Base-by-base conservation (phyloP, 2,329 filamentous ascomycete species). In the Aspergillus niger region DNA sequence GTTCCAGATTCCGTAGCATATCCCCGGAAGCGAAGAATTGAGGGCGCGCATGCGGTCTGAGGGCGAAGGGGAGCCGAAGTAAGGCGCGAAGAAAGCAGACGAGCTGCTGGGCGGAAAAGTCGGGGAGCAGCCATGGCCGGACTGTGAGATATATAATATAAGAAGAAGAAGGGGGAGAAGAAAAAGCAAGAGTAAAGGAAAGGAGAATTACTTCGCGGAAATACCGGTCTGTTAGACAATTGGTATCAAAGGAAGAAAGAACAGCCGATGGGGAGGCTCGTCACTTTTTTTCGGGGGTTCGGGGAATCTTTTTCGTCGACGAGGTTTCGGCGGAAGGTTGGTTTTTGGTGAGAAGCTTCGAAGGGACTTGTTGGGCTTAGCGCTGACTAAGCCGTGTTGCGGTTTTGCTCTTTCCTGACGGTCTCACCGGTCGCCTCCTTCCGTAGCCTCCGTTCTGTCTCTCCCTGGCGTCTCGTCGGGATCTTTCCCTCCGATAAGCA, bases 31-130 rank as follows among this genome's bases (percentile, higher is more conserved):
- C 73, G 76, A 62, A 79, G 77, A 68, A 82, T 76, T 54, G 80
- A 76, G 58, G 82, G 80, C 62, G 79, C 74, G 67, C 80, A 76
- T 63, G 79, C 75, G 63, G 80, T 76, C 62, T 80, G 80, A 70
- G 81, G 80, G 75, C 85, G 82, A 71, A 82, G 74, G 68, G 84
- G 77, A 67, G 81, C 74, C 58, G 81, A 74, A 55, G 70, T 67
- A 66, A 82, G 78, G 65, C 83, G 80, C 66, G 84, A 82, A 66
- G 86, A 84, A 67, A 88, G 74, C 72, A 89, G 80, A 76, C 86
- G 83, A 72, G 85, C 82, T 69, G 86, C 85, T 69, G 86, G 86
- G 76, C 86, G 85, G 77, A 89, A 81, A 69, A 89, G 78, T 80
- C 86, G 82, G 70, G 84, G 79, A 73, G 81, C 81, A 73, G 84